Evolutionary conservation across 2,329 filamentous ascomycete genomes (phyloP).

Genomic region (Alternaria rosae): DNA sequence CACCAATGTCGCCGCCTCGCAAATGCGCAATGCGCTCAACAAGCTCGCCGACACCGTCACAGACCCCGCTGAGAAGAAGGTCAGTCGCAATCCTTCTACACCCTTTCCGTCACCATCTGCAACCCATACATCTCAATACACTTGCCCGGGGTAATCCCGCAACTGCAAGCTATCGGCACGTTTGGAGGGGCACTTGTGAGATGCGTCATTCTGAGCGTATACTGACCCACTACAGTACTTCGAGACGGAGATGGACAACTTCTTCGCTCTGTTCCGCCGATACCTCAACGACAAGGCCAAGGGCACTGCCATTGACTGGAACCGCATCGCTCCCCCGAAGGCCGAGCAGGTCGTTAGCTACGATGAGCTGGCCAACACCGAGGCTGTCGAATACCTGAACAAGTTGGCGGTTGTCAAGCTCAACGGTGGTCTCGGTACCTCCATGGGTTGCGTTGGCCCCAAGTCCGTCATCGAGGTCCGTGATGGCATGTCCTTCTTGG

Average conservation of each 20-base stretch:
- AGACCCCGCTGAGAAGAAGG: conserved; percentile 80
- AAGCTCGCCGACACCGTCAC: conserved; percentile 88
- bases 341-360: conserved; percentile 95
- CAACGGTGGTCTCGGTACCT: conserved; percentile 98
- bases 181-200: neutral
- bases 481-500: conserved; percentile 99
- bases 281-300: conserved; percentile 99
- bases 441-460: conserved; percentile 98
- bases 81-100: conserved; percentile 51
- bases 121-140: neutral
- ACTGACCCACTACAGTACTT: conserved; percentile 70
- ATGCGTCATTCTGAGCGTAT: conserved; percentile 19
- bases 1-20: conserved; percentile 94
- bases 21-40: conserved; percentile 98
- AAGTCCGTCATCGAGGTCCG: conserved; percentile 99
- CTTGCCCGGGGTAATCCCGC: conserved; percentile 3
- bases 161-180: conserved; percentile 4
- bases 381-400: conserved; percentile 92
- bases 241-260: conserved; percentile 99
- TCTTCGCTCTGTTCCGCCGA: conserved; percentile 97
- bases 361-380: conserved; percentile 84
- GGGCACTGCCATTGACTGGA: conserved; percentile 95
- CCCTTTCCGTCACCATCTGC: neutral
- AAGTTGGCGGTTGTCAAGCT: conserved; percentile 99
- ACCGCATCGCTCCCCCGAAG: conserved; percentile 92